phyloP scores from a whole-genome alignment of 352 stramenopile species.

The Phytophthora agathidicida region DNA sequence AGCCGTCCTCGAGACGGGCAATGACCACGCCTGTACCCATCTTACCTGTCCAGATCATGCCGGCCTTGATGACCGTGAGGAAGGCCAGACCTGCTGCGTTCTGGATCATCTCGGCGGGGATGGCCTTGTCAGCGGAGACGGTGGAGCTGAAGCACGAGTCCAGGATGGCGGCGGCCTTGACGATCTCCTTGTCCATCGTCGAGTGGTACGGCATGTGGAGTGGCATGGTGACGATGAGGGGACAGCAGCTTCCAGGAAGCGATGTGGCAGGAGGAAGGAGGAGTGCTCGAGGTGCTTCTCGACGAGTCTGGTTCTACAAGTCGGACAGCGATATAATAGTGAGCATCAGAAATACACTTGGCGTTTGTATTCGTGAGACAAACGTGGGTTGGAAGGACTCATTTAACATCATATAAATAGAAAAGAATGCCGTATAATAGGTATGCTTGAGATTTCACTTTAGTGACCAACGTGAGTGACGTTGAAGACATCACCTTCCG shows the following conservation, averaged over 20 bases:
- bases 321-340: conserved; percentile 19
- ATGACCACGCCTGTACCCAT: conserved; percentile 86
- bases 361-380: conserved; percentile 24
- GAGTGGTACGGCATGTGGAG: conserved; percentile 88
- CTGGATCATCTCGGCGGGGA: conserved; percentile 83
- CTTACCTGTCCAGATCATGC: conserved; percentile 86
- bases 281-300: conserved; percentile 6
- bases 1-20: conserved; percentile 76
- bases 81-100: conserved; percentile 80
- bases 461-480: too few relatives aligned
- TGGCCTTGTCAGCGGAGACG: conserved; percentile 71
- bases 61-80: conserved; percentile 87
- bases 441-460: too few relatives aligned
- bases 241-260: neutral
- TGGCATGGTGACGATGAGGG: conserved; percentile 48
- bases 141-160: conserved; percentile 85
- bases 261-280: neutral
- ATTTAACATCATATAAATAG: too few relatives aligned
- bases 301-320: conserved; percentile 12
- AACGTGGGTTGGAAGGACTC: neutral
- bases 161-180: conserved; percentile 84
- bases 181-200: conserved; percentile 88
- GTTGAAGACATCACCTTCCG: too few relatives aligned
- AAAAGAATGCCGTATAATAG: too few relatives aligned
- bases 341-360: conserved; percentile 18